Evolutionary conservation across 192 early-diverging fungal genomes (phyloP), one percentile per base, ranked within the genome.

Genomic region (Mortierella claussenii): DNA sequence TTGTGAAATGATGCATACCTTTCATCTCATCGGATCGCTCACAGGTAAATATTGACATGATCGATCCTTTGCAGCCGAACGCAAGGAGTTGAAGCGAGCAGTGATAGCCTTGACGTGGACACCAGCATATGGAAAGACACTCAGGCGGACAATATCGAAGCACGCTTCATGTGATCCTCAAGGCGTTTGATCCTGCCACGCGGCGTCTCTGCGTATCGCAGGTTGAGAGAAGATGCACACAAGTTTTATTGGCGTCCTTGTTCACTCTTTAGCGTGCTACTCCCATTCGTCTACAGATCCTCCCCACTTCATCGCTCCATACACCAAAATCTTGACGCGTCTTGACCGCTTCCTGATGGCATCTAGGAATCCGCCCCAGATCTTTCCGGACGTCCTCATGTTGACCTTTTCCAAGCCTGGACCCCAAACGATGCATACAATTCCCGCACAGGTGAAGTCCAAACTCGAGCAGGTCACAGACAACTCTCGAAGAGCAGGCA

Each of bases 221-320:
- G 37, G 7, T 40, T 40, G 37, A 7, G 13, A 13, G 13, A 10
- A 7, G 13, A 40, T 7, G 37, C 37, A 28, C 3, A 30, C 27
- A 52, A 8, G 24, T 13, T 7, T 52, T 30, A 12, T 5, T 20
- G 9, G 27, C 4, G 28, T 30, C 28, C 28, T 27, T 52, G 8
- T 12, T 30, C 28, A 24, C n/a, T 15, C 2, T 40, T 24, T 2
- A 24, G 4, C 4, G 34, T 57, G 5, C 24, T 44, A 75, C 27
- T 67, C 73, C 73, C 73, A 76, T 17, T 76, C 73, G 43, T 76
- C 73, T 13, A 76, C 53, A 2, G 59, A 61, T 44, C 73, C 73
- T 57, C 73, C 73, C 73, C 73, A 76, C 46, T 76, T 76, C 73
- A 76, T 76, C 15, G 73, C 54, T n/a, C 73, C 73, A 52, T 76